Evolutionary conservation across 1,139 yeast species (phyloP).

Genomic region (Komagataea norvegica): DNA sequence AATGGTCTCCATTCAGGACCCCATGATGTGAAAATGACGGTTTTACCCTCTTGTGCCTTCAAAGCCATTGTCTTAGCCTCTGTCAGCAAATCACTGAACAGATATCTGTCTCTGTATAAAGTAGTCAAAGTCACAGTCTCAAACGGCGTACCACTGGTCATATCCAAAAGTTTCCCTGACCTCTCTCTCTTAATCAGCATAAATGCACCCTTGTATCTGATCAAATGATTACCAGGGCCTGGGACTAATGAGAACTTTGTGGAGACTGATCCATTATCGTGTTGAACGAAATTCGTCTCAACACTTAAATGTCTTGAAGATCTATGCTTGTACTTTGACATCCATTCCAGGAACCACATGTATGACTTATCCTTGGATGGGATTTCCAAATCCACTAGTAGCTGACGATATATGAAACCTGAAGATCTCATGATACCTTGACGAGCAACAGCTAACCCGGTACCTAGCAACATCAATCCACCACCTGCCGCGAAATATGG

Average conservation of each 20-base stretch:
- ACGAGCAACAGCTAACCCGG: conserved; percentile 74
- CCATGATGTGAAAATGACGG: conserved; percentile 90
- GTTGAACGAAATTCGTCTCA: conserved; percentile 82
- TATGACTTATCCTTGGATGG: conserved; percentile 93
- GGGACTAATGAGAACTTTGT: conserved; percentile 93
- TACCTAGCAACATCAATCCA: conserved; percentile 91
- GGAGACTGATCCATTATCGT: conserved; percentile 86
- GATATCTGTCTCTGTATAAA: conserved; percentile 68
- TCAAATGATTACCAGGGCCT: conserved; percentile 93
- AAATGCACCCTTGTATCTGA: conserved; percentile 80
- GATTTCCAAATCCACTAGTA: conserved; percentile 88
- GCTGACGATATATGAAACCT: conserved; percentile 67
- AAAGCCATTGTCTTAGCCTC: conserved; percentile 87
- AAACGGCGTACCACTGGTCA: conserved; percentile 90
- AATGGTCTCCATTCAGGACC: conserved; percentile 99
- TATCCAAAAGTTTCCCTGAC: conserved; percentile 81
- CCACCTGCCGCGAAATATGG: conserved; percentile 98
- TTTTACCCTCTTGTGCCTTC: conserved; percentile 84
- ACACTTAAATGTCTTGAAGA: conserved; percentile 83
- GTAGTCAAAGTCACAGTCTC: conserved; percentile 94
- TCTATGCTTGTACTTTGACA: conserved; percentile 75
- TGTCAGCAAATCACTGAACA: conserved; percentile 66
- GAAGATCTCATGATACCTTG: conserved; percentile 63
- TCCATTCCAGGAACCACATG: conserved; percentile 95
- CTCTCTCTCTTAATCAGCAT: conserved; percentile 88